A percentile compares a stretch with the other conserved stretches of the same genome.
These are phyloP conservation scores for Fragosphaeria purpurea DNA, from an alignment of 2,329 filamentous ascomycete genomes.

Conservation along the genomic window DNA sequence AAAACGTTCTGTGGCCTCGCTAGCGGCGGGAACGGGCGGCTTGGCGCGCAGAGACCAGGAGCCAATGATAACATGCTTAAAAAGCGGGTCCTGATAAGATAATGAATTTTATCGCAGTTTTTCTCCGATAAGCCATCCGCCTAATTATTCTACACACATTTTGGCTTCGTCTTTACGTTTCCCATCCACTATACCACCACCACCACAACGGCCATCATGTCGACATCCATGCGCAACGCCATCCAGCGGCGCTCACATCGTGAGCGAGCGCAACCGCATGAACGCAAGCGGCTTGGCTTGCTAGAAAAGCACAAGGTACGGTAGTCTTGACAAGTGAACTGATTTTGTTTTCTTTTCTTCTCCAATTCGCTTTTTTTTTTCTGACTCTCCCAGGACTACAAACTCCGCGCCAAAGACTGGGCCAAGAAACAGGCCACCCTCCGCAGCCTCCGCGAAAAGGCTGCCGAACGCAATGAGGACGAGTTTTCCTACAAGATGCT, in stretches of 20 bases:
- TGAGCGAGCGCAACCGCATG: slow-evolving; percentile 78
- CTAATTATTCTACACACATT: no score
- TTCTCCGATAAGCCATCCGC: not conserved
- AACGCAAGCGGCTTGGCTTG: slow-evolving; percentile 77
- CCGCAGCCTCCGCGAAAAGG: slow-evolving; percentile 50
- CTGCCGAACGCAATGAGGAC: slow-evolving; percentile 58
- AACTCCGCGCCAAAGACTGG: slow-evolving; percentile 52
- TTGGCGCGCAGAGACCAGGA: no score
- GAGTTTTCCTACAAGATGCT: slow-evolving; percentile 66
- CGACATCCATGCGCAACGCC: slow-evolving; percentile 16
- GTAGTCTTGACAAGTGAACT: slow-evolving; percentile 28
- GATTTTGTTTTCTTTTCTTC: not conserved
- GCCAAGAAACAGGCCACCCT: slow-evolving; percentile 54
- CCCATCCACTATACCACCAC: not conserved
- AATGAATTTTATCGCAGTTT: not conserved
- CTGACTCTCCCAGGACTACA: slow-evolving; percentile 9
- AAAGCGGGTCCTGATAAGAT: not conserved
- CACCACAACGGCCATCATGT: slow-evolving; percentile 11
- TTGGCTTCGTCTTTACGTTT: not conserved
- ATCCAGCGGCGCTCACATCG: slow-evolving; percentile 53
- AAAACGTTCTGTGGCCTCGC: no score
- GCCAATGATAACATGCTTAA: not conserved
- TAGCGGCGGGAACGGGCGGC: no score
- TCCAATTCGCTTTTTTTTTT: no score
- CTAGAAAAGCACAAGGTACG: slow-evolving; percentile 79